These are phyloP conservation scores for Bipolaris cookei DNA, from an alignment of 2,329 filamentous ascomycete species.

Conservation along the genomic window DNA sequence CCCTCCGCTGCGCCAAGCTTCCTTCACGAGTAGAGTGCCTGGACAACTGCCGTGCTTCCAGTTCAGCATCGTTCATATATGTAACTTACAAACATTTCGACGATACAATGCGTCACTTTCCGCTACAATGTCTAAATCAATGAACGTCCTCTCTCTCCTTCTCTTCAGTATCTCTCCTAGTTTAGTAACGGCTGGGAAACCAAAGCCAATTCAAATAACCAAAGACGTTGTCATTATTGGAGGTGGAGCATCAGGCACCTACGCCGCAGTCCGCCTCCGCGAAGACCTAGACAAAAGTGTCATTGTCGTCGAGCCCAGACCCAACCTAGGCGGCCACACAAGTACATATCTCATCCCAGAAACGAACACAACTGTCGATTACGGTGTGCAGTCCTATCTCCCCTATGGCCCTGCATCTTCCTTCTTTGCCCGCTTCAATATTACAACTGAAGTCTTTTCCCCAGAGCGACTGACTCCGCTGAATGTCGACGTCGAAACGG, in stretches of 20 bases:
- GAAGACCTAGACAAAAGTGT: slow-evolving; percentile 50
- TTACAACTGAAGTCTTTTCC: slow-evolving; percentile 29
- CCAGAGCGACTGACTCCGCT: slow-evolving; percentile 17
- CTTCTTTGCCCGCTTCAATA: slow-evolving; percentile 56
- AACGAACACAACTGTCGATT: slow-evolving; percentile 45
- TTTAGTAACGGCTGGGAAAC: neutral
- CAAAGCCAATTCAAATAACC: slow-evolving; percentile 1
- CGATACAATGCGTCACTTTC: neutral
- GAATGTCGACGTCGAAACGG: slow-evolving; percentile 45
- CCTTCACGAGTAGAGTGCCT: neutral
- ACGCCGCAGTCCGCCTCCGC: slow-evolving; percentile 53
- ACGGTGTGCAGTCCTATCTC: slow-evolving; percentile 51
- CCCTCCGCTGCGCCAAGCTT: neutral
- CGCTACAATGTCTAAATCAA: neutral
- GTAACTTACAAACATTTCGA: neutral
- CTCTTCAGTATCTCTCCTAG: neutral
- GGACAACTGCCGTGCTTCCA: neutral
- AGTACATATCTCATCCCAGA: slow-evolving; percentile 54
- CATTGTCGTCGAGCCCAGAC: slow-evolving; percentile 51
- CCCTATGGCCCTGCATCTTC: slow-evolving; percentile 50
- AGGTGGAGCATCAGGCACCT: slow-evolving; percentile 53
- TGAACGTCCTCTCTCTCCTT: neutral
- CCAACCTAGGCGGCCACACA: slow-evolving; percentile 57
- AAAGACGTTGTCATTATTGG: slow-evolving; percentile 52
- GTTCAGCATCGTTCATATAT: neutral